Conservation (phyloP, 2,329 filamentous ascomycete genomes). For the Lachnellula occidentalis region DNA sequence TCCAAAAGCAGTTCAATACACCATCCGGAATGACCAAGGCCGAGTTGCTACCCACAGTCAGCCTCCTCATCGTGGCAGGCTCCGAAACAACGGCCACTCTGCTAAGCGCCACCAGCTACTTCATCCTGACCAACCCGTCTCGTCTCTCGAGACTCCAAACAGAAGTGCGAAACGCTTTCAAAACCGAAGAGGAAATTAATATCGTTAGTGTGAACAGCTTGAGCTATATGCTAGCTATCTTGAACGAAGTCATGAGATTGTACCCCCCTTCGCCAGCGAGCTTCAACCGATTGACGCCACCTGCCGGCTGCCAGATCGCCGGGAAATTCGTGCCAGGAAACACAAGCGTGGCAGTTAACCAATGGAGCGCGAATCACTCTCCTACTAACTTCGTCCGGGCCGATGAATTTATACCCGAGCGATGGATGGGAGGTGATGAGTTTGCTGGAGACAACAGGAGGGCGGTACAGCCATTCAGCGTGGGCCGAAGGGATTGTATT, state of each 20-base stretch:
- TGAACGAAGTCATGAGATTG: constrained; percentile 9
- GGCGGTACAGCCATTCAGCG: constrained; percentile 4
- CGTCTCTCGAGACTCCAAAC: constrained; percentile 29
- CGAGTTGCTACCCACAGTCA: background rate
- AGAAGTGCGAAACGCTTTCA: constrained; percentile 39
- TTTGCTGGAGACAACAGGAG: constrained; percentile 1
- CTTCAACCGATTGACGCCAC: background rate
- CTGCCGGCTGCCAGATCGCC: background rate
- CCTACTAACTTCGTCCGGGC: constrained; percentile 9
- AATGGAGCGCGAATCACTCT: background rate
- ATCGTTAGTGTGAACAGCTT: background rate
- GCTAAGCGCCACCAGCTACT: constrained; percentile 28
- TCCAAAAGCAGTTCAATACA: background rate
- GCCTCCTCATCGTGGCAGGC: background rate
- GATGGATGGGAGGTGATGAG: constrained; percentile 30
- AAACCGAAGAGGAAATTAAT: constrained; percentile 13
- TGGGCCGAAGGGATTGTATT: constrained; percentile 11
- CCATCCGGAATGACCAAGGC: background rate
- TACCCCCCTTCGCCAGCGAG: constrained; percentile 1
- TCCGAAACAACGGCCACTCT: constrained; percentile 30
- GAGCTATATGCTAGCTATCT: constrained; percentile 1
- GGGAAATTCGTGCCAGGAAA: constrained; percentile 4
- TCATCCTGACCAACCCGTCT: constrained; percentile 48
- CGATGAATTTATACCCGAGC: constrained; percentile 14
- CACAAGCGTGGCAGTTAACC: background rate